Conservation (phyloP, 1,139 yeast genomes). For the Hansenula lynferdii region DNA sequence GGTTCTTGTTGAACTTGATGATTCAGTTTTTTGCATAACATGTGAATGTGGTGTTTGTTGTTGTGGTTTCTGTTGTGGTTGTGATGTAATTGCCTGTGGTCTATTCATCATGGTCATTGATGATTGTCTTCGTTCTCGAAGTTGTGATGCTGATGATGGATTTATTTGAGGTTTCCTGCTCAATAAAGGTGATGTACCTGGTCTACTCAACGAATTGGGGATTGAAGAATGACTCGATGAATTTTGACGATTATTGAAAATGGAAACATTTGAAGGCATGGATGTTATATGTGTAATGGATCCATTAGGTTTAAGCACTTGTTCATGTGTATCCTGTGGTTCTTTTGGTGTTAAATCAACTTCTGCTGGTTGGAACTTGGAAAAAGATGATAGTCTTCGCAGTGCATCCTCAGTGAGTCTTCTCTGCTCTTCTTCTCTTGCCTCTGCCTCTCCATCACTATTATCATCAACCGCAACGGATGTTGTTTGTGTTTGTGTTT, state of each 20-base stretch:
- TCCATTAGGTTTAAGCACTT: too few relatives aligned
- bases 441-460: conserved; percentile 21
- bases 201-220: background rate
- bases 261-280: too few relatives aligned
- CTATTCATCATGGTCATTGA: conserved; percentile 14
- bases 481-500: too few relatives aligned
- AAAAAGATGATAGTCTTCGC: conserved; percentile 27
- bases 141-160: conserved; percentile 11
- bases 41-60: too few relatives aligned
- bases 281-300: too few relatives aligned
- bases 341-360: conserved; percentile 34
- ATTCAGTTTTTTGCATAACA: background rate
- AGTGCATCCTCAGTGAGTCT: conserved; percentile 34
- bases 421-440: conserved; percentile 29
- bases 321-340: conserved; percentile 1
- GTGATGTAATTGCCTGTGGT: too few relatives aligned
- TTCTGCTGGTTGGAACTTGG: conserved; percentile 46
- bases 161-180: conserved; percentile 11
- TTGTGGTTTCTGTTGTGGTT: too few relatives aligned
- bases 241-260: too few relatives aligned
- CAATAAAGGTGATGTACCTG: conserved; percentile 6
- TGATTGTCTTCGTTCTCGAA: conserved; percentile 8
- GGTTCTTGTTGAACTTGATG: conserved; percentile 1
- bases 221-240: too few relatives aligned
- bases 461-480: too few relatives aligned